Percentiles rank a stretch among this genome's conserved stretches.
Evolutionary conservation across 495 filamentous ascomycete species (phyloP).

Genomic region (Lepidopterella palustris): DNA sequence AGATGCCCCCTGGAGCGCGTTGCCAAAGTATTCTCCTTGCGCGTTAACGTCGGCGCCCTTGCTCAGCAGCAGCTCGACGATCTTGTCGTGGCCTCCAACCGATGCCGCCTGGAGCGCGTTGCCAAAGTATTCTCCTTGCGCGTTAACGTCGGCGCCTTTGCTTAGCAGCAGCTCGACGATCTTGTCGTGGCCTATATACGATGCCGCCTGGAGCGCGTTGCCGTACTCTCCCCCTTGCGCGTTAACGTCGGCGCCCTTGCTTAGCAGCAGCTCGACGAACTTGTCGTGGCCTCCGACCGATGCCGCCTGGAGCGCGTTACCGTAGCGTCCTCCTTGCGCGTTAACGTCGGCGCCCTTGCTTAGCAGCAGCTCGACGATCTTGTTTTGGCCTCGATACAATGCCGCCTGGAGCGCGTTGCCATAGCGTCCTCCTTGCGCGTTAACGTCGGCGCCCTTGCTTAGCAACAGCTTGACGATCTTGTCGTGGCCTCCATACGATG

Average conservation of each 20-base stretch:
- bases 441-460: neutral
- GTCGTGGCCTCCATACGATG: neutral
- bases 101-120: constrained; percentile 1
- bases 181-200: constrained; percentile 1
- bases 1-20: too few relatives aligned
- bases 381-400: neutral
- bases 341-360: neutral
- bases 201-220: constrained; percentile 13
- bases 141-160: constrained; percentile 5
- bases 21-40: too few relatives aligned
- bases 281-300: neutral
- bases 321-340: neutral
- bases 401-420: neutral
- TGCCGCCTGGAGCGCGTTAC: constrained; percentile 1
- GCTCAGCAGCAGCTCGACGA: neutral
- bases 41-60: neutral
- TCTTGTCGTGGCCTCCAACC: neutral
- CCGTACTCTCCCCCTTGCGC: constrained; percentile 9
- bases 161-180: constrained; percentile 7
- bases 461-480: neutral
- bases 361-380: neutral
- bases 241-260: constrained; percentile 9
- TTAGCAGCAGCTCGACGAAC: neutral
- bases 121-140: too few relatives aligned
- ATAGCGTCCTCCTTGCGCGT: neutral